A percentile compares a stretch with the other conserved stretches of the same genome.
These are phyloP conservation scores for Agrocybe pediades DNA, from an alignment of 768 basidiomycete species.

Conservation along the genomic window DNA sequence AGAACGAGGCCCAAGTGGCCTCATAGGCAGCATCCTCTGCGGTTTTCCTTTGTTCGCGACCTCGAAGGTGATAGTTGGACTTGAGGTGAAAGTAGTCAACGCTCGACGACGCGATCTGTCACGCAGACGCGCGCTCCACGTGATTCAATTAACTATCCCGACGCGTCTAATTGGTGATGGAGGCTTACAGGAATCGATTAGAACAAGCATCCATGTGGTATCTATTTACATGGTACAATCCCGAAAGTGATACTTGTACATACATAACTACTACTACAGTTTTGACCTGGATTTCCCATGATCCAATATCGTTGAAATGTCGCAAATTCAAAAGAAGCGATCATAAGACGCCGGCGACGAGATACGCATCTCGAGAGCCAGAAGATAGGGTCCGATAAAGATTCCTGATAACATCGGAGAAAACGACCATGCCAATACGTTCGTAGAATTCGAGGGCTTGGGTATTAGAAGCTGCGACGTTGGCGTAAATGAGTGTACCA, in stretches of 20 bases:
- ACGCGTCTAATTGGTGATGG: background rate
- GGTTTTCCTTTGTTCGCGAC: background rate
- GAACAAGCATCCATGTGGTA: background rate
- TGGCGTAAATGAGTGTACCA: conserved; percentile 38
- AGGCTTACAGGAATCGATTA: background rate
- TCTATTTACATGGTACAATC: background rate
- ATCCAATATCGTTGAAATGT: no score
- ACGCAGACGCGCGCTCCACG: conserved; percentile 23
- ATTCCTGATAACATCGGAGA: conserved; percentile 35
- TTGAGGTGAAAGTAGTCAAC: background rate
- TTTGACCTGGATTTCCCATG: no score
- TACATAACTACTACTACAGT: background rate
- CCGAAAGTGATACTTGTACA: background rate
- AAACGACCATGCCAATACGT: conserved; percentile 39
- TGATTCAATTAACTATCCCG: conserved; percentile 17
- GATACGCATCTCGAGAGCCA: conserved; percentile 43
- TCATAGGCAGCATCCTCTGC: conserved; percentile 4
- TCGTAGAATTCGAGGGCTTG: conserved; percentile 45
- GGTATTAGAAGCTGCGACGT: conserved; percentile 45
- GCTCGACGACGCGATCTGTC: conserved; percentile 20
- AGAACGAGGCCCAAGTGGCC: conserved; percentile 15
- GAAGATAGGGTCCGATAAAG: conserved; percentile 37
- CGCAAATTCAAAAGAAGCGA: no score
- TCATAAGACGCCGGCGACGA: conserved; percentile 37
- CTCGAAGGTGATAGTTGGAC: no score